These are phyloP conservation scores for Magnolia officinalis DNA, from an alignment of 164 flowering plant genomes.

Conservation along the genomic window DNA sequence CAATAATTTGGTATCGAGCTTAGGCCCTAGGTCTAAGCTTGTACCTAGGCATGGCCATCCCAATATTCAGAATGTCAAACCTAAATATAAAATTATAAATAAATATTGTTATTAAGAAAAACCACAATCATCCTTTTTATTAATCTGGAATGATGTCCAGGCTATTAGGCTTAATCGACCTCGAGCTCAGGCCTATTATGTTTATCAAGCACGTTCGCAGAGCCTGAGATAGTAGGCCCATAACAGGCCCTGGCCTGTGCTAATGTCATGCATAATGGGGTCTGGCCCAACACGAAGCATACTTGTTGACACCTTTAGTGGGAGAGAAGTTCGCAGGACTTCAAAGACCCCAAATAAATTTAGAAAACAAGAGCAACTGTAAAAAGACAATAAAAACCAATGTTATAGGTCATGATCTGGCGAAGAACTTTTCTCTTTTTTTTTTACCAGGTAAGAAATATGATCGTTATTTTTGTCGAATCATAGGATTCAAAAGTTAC, in stretches of 20 bases:
- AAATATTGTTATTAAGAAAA: no score
- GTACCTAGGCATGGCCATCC: neutral
- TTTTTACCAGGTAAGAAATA: no score
- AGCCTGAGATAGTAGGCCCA: no score
- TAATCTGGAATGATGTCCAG: no score
- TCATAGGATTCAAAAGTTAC: neutral
- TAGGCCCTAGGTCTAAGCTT: neutral
- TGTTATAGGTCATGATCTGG: no score
- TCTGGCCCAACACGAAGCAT: neutral
- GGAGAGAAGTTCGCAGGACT: neutral
- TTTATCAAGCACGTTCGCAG: no score
- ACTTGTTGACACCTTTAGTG: neutral
- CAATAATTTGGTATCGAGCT: no score
- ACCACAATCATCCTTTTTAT: no score
- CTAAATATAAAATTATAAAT: neutral
- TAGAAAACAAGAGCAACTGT: neutral
- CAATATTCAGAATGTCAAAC: neutral
- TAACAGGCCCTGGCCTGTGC: no score
- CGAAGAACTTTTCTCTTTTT: no score
- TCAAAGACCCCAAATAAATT: neutral
- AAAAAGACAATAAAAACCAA: neutral
- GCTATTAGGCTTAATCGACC: no score
- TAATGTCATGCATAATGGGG: neutral
- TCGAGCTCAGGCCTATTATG: no score
- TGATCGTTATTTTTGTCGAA: neutral